Conservation (phyloP, 2,329 filamentous ascomycete genomes). For the Coniella lustricola region DNA sequence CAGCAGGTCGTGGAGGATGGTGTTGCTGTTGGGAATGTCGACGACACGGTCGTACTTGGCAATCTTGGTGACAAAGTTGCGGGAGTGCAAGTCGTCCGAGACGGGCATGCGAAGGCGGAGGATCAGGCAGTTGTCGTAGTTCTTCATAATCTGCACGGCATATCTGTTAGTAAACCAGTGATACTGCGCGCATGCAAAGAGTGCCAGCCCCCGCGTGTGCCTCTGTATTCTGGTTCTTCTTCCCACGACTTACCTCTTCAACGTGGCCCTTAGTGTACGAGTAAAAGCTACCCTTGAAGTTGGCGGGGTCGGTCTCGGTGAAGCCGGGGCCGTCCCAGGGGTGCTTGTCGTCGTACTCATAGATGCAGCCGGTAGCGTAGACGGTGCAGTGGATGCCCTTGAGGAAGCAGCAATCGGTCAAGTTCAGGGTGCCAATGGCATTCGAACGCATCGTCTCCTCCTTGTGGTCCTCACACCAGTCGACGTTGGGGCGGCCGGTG, state of each 20-base stretch:
- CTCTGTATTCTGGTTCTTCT: too few relatives aligned
- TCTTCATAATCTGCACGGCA: slow-evolving; percentile 48
- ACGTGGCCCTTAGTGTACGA: slow-evolving; percentile 59
- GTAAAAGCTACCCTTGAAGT: slow-evolving; percentile 63
- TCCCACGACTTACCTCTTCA: slow-evolving; percentile 45
- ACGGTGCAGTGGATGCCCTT: slow-evolving; percentile 56
- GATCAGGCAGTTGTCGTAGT: slow-evolving; percentile 55
- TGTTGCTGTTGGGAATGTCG: slow-evolving; percentile 63
- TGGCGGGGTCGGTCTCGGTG: slow-evolving; percentile 54
- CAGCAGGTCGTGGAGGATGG: slow-evolving; percentile 57
- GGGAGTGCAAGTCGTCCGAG: slow-evolving; percentile 57
- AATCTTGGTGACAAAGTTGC: slow-evolving; percentile 66
- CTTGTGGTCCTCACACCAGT: slow-evolving; percentile 66
- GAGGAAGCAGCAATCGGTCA: slow-evolving; percentile 54
- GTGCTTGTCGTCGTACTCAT: slow-evolving; percentile 55
- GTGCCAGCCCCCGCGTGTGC: neutral
- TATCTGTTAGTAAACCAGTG: neutral
- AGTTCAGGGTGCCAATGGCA: slow-evolving; percentile 56
- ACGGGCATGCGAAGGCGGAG: slow-evolving; percentile 64
- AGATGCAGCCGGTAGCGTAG: slow-evolving; percentile 62
- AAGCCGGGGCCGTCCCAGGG: slow-evolving; percentile 54
- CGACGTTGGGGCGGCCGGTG: slow-evolving; percentile 61
- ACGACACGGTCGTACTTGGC: slow-evolving; percentile 57
- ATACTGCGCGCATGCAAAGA: too few relatives aligned
- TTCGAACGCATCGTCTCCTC: slow-evolving; percentile 62